Conservation (phyloP, 306 rosid species). For the Boehmeria nivea region DNA sequence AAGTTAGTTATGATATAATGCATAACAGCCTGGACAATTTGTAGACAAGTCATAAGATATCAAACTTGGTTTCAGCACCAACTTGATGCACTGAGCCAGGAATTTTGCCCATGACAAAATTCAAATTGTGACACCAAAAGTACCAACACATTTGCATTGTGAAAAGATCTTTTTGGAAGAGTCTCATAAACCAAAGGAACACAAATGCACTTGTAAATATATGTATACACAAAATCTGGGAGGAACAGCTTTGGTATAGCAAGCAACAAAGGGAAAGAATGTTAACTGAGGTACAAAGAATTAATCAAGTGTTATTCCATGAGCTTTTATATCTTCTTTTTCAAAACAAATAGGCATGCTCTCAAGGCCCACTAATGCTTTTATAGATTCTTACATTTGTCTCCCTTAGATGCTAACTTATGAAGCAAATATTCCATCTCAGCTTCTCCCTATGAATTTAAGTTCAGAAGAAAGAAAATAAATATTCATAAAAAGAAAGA, state of each 20-base stretch:
- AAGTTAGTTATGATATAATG: neutral
- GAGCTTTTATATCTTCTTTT: slow-evolving; percentile 8
- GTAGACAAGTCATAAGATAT: neutral
- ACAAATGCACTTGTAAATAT: neutral
- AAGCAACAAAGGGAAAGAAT: slow-evolving; percentile 7
- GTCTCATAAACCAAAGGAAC: neutral
- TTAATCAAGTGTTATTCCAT: slow-evolving; percentile 1
- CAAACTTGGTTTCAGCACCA: neutral
- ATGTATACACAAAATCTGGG: neutral
- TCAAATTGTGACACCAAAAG: neutral
- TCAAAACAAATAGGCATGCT: slow-evolving; percentile 22
- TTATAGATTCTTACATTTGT: slow-evolving; percentile 27
- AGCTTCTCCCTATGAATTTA: slow-evolving; percentile 23
- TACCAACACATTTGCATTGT: neutral
- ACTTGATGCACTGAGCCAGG: neutral
- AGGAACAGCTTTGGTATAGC: neutral
- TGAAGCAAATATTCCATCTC: slow-evolving; percentile 28
- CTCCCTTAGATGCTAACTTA: slow-evolving; percentile 29
- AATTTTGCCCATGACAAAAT: neutral
- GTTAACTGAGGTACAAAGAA: slow-evolving; percentile 10
- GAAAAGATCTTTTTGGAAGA: neutral
- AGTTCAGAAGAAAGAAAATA: neutral
- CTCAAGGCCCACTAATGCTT: slow-evolving; percentile 15
- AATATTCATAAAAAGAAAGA: slow-evolving; percentile 5
- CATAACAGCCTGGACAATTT: slow-evolving; percentile 1